A percentile compares a stretch with the other conserved stretches of the same genome.
phyloP scores from a whole-genome alignment of 176 grass and related monocot genomes.

The Hordeum vulgare region DNA sequence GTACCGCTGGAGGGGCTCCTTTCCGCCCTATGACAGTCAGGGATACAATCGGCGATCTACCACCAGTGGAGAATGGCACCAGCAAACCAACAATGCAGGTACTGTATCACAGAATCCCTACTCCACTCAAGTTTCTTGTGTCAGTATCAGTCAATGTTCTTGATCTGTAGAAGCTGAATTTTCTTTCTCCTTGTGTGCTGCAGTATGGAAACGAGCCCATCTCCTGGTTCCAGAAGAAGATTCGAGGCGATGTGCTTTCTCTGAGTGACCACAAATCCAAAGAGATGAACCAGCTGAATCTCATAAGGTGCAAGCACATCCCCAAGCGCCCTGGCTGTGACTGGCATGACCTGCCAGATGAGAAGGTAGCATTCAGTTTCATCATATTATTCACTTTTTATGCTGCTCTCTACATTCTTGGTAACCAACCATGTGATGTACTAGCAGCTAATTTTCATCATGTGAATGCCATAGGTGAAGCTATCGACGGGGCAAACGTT shows the following conservation, averaged over 20 bases:
- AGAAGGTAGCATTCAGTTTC: conserved; percentile 38
- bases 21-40: conserved; percentile 57
- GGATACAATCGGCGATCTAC: conserved; percentile 57
- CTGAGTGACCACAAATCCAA: conserved; percentile 77
- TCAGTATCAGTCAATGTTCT: not conserved
- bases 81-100: conserved; percentile 48
- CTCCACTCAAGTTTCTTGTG: not conserved
- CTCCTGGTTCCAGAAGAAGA: conserved; percentile 75
- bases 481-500: conserved; percentile 57
- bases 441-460: not conserved
- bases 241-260: conserved; percentile 19
- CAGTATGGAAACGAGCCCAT: conserved; percentile 52
- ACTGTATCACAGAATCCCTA: not conserved
- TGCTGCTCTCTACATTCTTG: not conserved
- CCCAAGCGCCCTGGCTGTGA: conserved; percentile 58
- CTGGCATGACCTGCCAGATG: conserved; percentile 70
- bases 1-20: conserved; percentile 51
- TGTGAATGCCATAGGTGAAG: conserved; percentile 48
- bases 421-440: not conserved
- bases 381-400: not conserved
- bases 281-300: conserved; percentile 80
- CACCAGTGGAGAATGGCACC: conserved; percentile 51
- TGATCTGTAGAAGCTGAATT: not conserved
- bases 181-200: conserved; percentile 2
- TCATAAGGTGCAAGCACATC: conserved; percentile 59